phyloP scores from a whole-genome alignment of 2,329 filamentous ascomycete genomes.

The Pestalotiopsis sp. region DNA sequence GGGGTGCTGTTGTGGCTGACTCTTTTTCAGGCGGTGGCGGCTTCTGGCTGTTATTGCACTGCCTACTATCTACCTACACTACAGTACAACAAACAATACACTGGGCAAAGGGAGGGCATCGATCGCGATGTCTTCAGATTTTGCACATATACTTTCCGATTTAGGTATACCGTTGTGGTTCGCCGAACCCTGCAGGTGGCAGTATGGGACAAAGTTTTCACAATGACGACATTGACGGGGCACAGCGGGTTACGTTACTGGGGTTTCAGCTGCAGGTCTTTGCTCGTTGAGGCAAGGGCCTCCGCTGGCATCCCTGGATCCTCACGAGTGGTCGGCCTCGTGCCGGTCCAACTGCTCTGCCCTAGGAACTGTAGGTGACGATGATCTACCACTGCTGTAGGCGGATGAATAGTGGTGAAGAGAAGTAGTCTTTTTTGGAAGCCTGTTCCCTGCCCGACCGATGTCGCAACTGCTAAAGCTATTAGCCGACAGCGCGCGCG shows the following conservation, averaged over 20 bases:
- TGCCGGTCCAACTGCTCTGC: neutral
- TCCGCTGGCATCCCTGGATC: neutral
- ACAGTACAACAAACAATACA: neutral
- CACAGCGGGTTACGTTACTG: neutral
- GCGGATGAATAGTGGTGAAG: neutral
- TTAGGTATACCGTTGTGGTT: slow-evolving; percentile 11
- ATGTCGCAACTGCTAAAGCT: slow-evolving; percentile 5
- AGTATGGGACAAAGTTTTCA: slow-evolving; percentile 7
- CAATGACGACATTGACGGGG: slow-evolving; percentile 9
- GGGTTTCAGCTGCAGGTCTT: neutral
- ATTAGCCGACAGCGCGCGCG: neutral
- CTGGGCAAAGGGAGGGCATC: neutral
- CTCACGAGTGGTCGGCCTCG: neutral
- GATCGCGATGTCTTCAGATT: neutral
- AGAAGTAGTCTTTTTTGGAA: neutral
- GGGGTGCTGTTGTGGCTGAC: neutral
- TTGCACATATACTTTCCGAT: slow-evolving; percentile 2
- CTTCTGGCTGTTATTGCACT: neutral
- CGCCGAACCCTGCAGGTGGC: slow-evolving; percentile 5
- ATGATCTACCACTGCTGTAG: neutral
- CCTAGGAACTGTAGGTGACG: neutral
- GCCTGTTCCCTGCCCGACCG: slow-evolving; percentile 5
- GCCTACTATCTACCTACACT: neutral
- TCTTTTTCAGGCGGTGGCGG: neutral
- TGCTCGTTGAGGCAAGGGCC: slow-evolving; percentile 3